phyloP scores from a whole-genome alignment of 345 rosid genomes.

The Sisymbrium irio region DNA sequence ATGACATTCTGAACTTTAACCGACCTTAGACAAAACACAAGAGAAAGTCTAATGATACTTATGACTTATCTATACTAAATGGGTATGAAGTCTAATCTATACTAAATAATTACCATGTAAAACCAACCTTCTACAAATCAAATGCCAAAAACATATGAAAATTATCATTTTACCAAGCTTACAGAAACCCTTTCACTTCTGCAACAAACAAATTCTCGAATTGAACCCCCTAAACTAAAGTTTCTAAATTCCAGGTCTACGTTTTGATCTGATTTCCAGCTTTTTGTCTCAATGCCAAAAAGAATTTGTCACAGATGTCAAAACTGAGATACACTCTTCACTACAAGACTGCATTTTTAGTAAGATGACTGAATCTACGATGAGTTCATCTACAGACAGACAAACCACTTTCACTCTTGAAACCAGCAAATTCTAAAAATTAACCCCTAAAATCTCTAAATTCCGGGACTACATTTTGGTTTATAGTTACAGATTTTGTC shows the following conservation, averaged over 20 bases:
- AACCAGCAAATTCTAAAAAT: neutral
- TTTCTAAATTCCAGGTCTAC: no score
- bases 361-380: no score
- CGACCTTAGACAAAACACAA: neutral
- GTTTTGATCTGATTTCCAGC: no score
- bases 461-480: neutral
- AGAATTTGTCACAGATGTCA: no score
- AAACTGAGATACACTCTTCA: no score
- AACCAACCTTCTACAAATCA: neutral
- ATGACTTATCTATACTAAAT: no score
- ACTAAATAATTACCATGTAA: neutral
- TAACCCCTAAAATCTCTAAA: neutral
- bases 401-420: neutral
- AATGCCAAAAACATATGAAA: neutral
- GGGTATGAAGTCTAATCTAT: neutral
- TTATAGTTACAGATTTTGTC: neutral
- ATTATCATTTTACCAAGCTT: neutral
- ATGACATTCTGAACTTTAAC: neutral
- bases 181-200: neutral
- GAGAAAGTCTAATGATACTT: neutral
- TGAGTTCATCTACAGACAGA: neutral
- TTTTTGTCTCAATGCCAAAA: no score
- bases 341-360: no score
- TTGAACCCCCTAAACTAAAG: no score
- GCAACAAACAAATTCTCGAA: no score